Percentiles rank a stretch among this genome's conserved stretches.
Evolutionary conservation across 2,329 filamentous ascomycete species (phyloP).

Genomic region (Cladosporium cucumerinum): DNA sequence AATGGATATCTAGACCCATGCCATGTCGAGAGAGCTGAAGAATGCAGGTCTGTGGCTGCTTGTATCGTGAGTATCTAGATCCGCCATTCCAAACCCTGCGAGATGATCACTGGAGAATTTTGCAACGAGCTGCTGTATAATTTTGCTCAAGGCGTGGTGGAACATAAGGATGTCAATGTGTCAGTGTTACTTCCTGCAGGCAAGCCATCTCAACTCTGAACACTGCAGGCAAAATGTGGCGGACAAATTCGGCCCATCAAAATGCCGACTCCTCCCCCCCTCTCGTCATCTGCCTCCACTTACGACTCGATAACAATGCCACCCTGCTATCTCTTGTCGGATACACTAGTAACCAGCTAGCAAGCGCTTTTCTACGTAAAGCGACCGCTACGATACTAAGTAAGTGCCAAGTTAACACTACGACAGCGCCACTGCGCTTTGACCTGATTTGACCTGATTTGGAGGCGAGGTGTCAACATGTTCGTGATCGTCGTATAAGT

Average conservation of each 20-base stretch:
- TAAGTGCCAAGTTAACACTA: not conserved
- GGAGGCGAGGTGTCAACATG: not conserved
- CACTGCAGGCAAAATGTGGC: not conserved
- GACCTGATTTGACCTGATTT: not conserved
- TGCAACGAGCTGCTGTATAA: not conserved
- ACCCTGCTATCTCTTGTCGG: not conserved
- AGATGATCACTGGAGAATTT: not conserved
- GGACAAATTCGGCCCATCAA: slow-evolving; percentile 10
- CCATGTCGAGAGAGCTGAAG: not conserved
- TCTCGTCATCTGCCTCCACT: not conserved
- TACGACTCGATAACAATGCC: not conserved
- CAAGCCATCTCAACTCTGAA: not conserved
- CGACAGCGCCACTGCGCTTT: not conserved
- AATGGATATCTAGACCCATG: not conserved
- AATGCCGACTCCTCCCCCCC: slow-evolving; percentile 1
- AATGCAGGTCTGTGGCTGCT: not conserved
- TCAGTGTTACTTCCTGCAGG: not conserved
- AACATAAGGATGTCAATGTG: not conserved
- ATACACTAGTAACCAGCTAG: not conserved
- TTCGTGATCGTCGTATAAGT: not conserved
- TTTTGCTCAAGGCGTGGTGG: not conserved
- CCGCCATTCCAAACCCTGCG: not conserved
- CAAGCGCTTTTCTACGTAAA: not conserved
- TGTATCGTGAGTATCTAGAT: not conserved
- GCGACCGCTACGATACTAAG: not conserved